Evolutionary conservation across 2,329 filamentous ascomycete genomes (phyloP).

Genomic region (Pseudonectria foliicola): DNA sequence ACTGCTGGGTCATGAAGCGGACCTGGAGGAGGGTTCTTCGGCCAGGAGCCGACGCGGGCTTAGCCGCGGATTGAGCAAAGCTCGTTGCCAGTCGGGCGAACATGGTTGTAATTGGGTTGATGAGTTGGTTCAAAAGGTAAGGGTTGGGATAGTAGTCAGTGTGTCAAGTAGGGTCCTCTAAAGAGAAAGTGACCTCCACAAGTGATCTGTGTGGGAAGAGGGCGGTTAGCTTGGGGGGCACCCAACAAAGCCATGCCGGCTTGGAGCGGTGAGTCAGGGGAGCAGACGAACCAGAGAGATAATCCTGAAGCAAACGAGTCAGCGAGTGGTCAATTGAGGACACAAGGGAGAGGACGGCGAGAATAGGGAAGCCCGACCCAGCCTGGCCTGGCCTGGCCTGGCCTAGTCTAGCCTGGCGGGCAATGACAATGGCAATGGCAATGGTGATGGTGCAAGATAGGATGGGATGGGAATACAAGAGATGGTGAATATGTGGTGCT

Average conservation of each 20-base stretch:
- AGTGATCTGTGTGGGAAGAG: slow-evolving; percentile 27
- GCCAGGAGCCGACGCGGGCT: slow-evolving; percentile 33
- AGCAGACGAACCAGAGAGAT: slow-evolving; percentile 60
- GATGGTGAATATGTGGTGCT: slow-evolving; percentile 7
- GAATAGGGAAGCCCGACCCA: no score
- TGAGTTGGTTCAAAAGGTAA: slow-evolving; percentile 3
- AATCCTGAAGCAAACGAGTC: slow-evolving; percentile 51
- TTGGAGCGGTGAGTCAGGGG: slow-evolving; percentile 36
- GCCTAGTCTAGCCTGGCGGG: no score
- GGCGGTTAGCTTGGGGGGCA: slow-evolving; percentile 13
- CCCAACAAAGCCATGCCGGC: slow-evolving; percentile 5
- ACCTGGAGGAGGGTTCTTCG: slow-evolving; percentile 34
- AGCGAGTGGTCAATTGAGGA: slow-evolving; percentile 28
- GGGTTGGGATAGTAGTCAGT: slow-evolving; percentile 7
- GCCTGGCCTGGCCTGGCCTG: no score
- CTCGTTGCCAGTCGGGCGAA: slow-evolving; percentile 49
- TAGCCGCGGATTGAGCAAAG: slow-evolving; percentile 47
- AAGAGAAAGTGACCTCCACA: slow-evolving; percentile 34
- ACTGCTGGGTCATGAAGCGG: slow-evolving; percentile 29
- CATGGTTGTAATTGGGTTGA: slow-evolving; percentile 37
- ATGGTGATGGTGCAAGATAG: slow-evolving; percentile 8
- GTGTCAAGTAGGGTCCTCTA: slow-evolving; percentile 15
- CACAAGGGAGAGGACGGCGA: slow-evolving; percentile 3
- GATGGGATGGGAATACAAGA: slow-evolving; percentile 11
- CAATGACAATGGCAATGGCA: no score